Percentiles rank a stretch among this genome's conserved stretches.
These are phyloP conservation scores for Fusarium poae DNA, from an alignment of 2,329 filamentous ascomycete genomes.

Conservation along the genomic window DNA sequence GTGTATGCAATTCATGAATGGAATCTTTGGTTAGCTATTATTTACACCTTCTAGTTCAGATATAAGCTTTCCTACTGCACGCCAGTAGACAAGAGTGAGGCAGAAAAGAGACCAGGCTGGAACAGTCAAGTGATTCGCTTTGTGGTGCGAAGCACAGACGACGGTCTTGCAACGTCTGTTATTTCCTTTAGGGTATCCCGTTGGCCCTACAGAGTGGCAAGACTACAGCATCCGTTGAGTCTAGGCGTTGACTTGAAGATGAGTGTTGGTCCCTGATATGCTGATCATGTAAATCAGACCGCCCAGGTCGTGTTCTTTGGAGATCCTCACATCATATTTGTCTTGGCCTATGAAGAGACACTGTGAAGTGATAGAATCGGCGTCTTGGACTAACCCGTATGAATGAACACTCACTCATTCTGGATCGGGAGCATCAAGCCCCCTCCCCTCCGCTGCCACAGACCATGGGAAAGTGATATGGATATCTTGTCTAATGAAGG, in stretches of 20 bases:
- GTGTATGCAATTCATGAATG: background rate
- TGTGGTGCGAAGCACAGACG: conserved; percentile 14
- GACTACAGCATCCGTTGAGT: background rate
- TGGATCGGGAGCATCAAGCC: conserved; percentile 8
- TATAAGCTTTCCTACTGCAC: background rate
- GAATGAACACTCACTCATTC: background rate
- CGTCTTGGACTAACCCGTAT: conserved; percentile 17
- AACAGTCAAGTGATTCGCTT: conserved; percentile 5
- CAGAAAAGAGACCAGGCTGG: background rate
- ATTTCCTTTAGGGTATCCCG: conserved; percentile 13
- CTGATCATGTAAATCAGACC: background rate
- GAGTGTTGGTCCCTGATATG: conserved; percentile 9
- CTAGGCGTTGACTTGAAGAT: background rate
- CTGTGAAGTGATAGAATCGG: background rate
- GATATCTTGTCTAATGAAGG: background rate
- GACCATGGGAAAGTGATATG: background rate
- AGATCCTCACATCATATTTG: conserved; percentile 7
- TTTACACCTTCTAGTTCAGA: background rate
- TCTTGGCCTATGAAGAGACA: background rate
- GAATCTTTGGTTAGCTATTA: background rate
- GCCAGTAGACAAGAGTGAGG: background rate
- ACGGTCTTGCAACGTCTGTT: conserved; percentile 13
- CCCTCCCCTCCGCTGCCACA: conserved; percentile 1
- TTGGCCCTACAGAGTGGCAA: conserved; percentile 17
- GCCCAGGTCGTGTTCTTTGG: background rate